A percentile compares a stretch with the other conserved stretches of the same genome.
Conservation (phyloP, 176 grass and related monocot genomes). For the Avena atlantica region DNA sequence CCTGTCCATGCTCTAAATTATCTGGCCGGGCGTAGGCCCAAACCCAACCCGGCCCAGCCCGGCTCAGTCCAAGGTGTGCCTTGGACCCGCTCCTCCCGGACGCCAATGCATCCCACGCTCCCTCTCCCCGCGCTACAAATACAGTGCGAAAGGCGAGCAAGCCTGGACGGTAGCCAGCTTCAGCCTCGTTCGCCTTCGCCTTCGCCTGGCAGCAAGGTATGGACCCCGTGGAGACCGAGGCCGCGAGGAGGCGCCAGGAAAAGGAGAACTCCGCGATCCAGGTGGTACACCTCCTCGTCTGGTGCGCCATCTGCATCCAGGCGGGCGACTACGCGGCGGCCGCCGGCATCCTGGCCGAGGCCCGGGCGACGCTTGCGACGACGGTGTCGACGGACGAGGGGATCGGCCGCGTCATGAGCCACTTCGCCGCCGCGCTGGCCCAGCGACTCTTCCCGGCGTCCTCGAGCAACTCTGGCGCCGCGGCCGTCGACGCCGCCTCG, state of each 20-base stretch:
- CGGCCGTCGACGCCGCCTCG: neutral
- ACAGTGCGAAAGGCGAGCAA: neutral
- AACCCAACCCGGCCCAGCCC: too few relatives aligned
- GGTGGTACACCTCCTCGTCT: conserved; percentile 58
- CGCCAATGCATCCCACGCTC: neutral
- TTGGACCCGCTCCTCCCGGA: too few relatives aligned
- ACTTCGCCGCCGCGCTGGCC: conserved; percentile 69
- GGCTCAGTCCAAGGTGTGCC: neutral
- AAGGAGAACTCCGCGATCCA: conserved; percentile 44
- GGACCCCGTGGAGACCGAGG: neutral
- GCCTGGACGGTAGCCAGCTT: neutral
- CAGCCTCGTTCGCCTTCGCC: neutral
- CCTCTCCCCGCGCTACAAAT: conserved; percentile 27
- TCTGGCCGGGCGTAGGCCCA: too few relatives aligned
- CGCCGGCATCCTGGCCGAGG: conserved; percentile 37
- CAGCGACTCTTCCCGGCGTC: conserved; percentile 56
- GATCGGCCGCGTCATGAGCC: conserved; percentile 65
- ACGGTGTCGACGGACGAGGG: conserved; percentile 38
- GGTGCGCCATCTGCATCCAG: conserved; percentile 61
- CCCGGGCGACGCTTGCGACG: conserved; percentile 28
- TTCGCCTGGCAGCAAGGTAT: conserved; percentile 5
- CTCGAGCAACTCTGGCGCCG: neutral
- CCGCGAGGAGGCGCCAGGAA: conserved; percentile 25
- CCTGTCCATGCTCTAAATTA: too few relatives aligned
- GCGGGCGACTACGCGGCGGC: conserved; percentile 43